phyloP scores from a whole-genome alignment of 179 eudicot species.

The Silene noctiflora region DNA sequence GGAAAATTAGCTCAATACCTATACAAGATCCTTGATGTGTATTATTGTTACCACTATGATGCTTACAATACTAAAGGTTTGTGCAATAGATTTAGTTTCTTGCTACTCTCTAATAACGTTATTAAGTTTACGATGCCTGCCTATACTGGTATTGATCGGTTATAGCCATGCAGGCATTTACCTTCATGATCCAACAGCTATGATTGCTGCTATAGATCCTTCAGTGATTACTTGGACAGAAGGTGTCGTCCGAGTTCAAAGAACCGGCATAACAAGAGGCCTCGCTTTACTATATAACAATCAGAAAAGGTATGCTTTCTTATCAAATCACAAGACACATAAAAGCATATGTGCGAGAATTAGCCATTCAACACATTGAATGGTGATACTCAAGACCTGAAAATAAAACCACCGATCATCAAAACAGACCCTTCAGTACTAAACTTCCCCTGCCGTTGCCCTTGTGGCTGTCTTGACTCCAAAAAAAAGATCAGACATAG shows the following conservation, averaged over 20 bases:
- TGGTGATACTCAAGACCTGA: background rate
- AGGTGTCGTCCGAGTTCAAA: constrained; percentile 88
- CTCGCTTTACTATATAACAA: constrained; percentile 74
- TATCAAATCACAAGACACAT: background rate
- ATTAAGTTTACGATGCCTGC: background rate
- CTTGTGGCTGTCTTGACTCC: too few species aligned
- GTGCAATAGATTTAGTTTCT: constrained; percentile 3
- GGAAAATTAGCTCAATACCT: constrained; percentile 73
- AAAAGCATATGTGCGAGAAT: too few species aligned
- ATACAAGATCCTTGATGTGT: constrained; percentile 77
- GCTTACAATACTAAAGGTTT: constrained; percentile 71
- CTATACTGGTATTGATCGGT: background rate
- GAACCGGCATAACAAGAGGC: constrained; percentile 78
- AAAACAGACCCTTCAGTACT: too few species aligned
- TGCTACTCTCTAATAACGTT: background rate
- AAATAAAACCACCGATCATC: background rate
- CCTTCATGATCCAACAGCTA: constrained; percentile 86
- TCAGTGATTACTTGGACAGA: constrained; percentile 76
- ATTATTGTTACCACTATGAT: constrained; percentile 71
- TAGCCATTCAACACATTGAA: too few species aligned
- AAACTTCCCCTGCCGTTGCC: too few species aligned
- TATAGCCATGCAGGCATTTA: constrained; percentile 64
- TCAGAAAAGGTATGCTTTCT: constrained; percentile 60
- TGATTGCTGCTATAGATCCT: constrained; percentile 88
- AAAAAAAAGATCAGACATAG: too few species aligned